Evolutionary conservation across 768 basidiomycete genomes (phyloP), one percentile per base, ranked within the genome.

Genomic region (Leccinum subgranulosum): DNA sequence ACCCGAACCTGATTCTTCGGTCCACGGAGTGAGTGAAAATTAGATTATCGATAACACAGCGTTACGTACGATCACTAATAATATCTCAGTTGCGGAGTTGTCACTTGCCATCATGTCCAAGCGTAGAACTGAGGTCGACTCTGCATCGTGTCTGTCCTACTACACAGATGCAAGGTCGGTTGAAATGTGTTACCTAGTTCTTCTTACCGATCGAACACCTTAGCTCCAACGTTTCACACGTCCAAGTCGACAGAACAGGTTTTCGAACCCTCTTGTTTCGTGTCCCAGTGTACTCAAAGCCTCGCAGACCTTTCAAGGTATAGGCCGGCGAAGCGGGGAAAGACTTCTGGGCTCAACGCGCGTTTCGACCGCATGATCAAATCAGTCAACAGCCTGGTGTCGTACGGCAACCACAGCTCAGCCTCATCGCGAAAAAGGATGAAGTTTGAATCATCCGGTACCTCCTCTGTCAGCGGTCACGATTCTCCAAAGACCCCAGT

Each of bases 291-390:
- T 43, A 49, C 54, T 60, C 33, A 64, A 23, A 33, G 15, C 27
- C 21, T 28, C 6, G 11, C 51, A 66, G 64, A 60, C 7, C 28
- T 49, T 7, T 36, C 58, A 49, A 56, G 61, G 5, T 33, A 34
- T 34, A 57, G 47, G 25, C 61, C 65, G 29, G 53, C 65, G n/a
- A 88, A 84, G 61, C 80, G 83, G 19, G 77, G 76, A 25, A 81
- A 74, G 62, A 73, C 71, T n/a, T 69, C 63, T 36, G 79, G 79
- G 8, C 70, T 85, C 50, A 90, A 89, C 61, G 67, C 77, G 33
- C 80, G 81, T 39, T 87, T 83, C 62, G 87, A 90, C 67, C 76
- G 76, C 46, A 90, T 90, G 88, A 72, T 89, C 29, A 77, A 82
- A 51, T 76, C 80, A 3, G 82, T 87, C 74, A 77, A 81, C 54